Evolutionary conservation across 2,329 filamentous ascomycete species (phyloP).

Genomic region (Sclerotinia borealis): DNA sequence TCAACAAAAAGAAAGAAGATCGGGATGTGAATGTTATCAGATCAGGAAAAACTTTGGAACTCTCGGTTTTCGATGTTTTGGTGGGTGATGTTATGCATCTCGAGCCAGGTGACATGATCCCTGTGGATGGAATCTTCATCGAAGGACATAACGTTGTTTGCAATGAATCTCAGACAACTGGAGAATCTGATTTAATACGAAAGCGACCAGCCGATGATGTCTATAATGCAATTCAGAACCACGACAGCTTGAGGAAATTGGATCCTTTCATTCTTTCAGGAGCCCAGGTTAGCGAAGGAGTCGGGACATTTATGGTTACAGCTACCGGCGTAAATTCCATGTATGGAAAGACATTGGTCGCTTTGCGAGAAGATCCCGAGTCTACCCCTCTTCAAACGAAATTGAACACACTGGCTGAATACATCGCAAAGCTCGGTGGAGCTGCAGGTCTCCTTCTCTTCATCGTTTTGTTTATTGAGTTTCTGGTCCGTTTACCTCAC

Average conservation of each 20-base stretch:
- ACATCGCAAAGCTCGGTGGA: constrained; percentile 71
- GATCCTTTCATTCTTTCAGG: constrained; percentile 80
- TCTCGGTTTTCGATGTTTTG: constrained; percentile 64
- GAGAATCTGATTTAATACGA: constrained; percentile 66
- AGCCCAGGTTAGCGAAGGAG: constrained; percentile 68
- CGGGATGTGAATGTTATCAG: constrained; percentile 67
- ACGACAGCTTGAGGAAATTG: constrained; percentile 55
- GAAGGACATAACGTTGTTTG: constrained; percentile 60
- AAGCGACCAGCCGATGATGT: constrained; percentile 62
- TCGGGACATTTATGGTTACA: constrained; percentile 71
- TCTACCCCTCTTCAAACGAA: constrained; percentile 75
- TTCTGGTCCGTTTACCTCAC: constrained; percentile 54
- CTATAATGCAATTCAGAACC: constrained; percentile 54
- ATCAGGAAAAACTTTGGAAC: constrained; percentile 64
- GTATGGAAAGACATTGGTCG: constrained; percentile 73
- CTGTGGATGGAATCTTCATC: constrained; percentile 66
- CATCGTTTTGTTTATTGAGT: constrained; percentile 72
- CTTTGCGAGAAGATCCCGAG: constrained; percentile 67
- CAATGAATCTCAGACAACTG: constrained; percentile 71
- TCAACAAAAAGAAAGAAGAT: constrained; percentile 76
- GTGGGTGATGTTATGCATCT: constrained; percentile 70
- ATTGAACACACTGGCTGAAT: constrained; percentile 69
- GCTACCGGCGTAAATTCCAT: constrained; percentile 68
- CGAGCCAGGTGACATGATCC: constrained; percentile 67
- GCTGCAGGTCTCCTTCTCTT: constrained; percentile 71